A percentile compares a stretch with the other conserved stretches of the same genome.
These are phyloP conservation scores for Coniferiporia sulphurascens DNA, from an alignment of 1,284 basidiomycete genomes.

Conservation along the genomic window DNA sequence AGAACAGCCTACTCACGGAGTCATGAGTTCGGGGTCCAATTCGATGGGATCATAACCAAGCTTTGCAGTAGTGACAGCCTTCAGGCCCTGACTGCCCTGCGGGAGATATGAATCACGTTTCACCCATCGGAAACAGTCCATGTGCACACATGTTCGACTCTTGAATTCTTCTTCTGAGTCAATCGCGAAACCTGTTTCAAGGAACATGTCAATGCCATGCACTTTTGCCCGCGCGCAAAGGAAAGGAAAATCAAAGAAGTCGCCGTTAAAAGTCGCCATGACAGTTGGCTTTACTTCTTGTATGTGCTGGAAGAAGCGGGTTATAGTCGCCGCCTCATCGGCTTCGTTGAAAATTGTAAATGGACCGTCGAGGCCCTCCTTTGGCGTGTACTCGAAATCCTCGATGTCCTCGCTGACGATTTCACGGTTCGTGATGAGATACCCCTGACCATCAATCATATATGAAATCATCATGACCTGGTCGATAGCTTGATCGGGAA, in stretches of 20 bases:
- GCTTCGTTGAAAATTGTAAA: constrained; percentile 96
- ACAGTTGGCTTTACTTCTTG: constrained; percentile 93
- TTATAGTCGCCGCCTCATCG: constrained; percentile 82
- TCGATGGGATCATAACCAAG: constrained; percentile 97
- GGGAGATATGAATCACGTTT: constrained; percentile 99
- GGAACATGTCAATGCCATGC: constrained; percentile 95
- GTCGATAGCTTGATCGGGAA: constrained; percentile 93
- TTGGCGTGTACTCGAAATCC: constrained; percentile 98
- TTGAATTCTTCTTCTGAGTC: constrained; percentile 97
- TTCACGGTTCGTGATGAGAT: constrained; percentile 95
- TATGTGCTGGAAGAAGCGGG: constrained; percentile 91
- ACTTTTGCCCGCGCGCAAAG: constrained; percentile 83
- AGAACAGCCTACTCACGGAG: constrained; percentile 61
- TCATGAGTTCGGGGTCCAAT: constrained; percentile 98
- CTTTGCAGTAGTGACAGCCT: constrained; percentile 96
- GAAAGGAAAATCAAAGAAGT: constrained; percentile 99
- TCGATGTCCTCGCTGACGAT: constrained; percentile 98
- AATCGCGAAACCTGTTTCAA: constrained; percentile 89
- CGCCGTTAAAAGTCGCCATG: constrained; percentile 98
- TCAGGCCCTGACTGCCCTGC: constrained; percentile 97
- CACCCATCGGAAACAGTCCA: constrained; percentile 99
- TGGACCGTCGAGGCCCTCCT: constrained; percentile 96
- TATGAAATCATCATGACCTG: constrained; percentile 99
- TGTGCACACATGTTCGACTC: constrained; percentile 89
- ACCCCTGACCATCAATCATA: constrained; percentile 96